Percentiles rank a stretch among this genome's conserved stretches.
Evolutionary conservation across 192 early-diverging fungal species (phyloP).

Genomic region (Umbelopsis sp.): DNA sequence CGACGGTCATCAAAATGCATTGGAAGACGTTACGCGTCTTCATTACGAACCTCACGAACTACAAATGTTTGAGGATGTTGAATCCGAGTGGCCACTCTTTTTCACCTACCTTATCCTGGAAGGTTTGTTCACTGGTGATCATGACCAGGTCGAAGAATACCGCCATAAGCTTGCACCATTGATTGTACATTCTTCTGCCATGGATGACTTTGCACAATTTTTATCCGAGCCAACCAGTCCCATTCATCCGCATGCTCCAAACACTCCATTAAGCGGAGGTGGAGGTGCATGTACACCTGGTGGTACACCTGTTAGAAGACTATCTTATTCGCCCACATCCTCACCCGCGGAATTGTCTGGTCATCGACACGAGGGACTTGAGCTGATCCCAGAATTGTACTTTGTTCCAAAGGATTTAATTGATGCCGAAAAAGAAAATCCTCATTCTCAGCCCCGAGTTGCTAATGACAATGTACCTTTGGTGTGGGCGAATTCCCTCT

Average conservation of each 20-base stretch:
- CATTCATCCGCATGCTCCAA: neutral
- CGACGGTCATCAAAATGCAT: constrained; percentile 83
- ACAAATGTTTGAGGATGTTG: constrained; percentile 80
- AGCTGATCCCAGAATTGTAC: constrained; percentile 69
- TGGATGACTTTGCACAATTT: constrained; percentile 52
- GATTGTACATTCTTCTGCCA: constrained; percentile 65
- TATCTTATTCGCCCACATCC: constrained; percentile 4
- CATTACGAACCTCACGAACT: constrained; percentile 84
- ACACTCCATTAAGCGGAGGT: neutral
- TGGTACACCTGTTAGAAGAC: neutral
- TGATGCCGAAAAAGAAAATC: constrained; percentile 69
- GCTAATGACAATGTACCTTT: constrained; percentile 87
- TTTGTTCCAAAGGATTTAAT: constrained; percentile 77
- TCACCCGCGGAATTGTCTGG: neutral
- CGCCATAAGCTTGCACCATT: constrained; percentile 65
- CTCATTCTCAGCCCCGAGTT: constrained; percentile 68
- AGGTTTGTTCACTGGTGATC: constrained; percentile 72
- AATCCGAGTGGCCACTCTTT: constrained; percentile 90
- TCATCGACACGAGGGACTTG: constrained; percentile 26
- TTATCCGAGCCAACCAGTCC: constrained; percentile 14
- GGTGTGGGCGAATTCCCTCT: constrained; percentile 86
- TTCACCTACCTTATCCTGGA: constrained; percentile 88
- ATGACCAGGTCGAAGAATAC: constrained; percentile 70
- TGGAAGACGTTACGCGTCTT: constrained; percentile 76
- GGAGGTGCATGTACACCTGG: neutral